Base-by-base conservation (phyloP, 2,329 filamentous ascomycete genomes). In the Chaetomium strumarium region DNA sequence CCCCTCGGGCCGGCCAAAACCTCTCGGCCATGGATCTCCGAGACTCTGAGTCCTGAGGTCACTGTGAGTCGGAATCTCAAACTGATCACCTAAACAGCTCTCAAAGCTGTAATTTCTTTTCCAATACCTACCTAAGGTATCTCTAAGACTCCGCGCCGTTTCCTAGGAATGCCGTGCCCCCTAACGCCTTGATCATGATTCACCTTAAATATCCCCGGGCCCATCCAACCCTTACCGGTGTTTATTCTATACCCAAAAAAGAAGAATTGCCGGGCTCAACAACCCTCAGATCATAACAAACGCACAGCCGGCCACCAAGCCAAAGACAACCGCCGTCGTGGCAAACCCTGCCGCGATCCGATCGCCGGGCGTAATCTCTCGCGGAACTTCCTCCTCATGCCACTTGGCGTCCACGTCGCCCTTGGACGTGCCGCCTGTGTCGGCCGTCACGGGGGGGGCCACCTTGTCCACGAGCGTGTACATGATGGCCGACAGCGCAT, bases 401-500 rank as follows among this genome's bases (percentile, higher is more conserved):
- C 41, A 49, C 52, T 78, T 77, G 12, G 75, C 79, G 11, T 68
- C 68, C 5, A 72, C 66, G 52, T 83, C 60, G 10, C 79, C 79
- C 48, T 69, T 63, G 2, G 77, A 81, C 1, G 78, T 85, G 47
- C 84, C 85, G 33, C 84, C 84, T 1, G 75, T 78, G 3, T 70
- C 64, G 0, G 72, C 71, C 0, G 81, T 83, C 13, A 77, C 70
- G 0, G 81, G 77, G 1, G 67, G 67, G 2, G 60, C 62, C 16
- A 57, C 60, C n/a, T 67, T 64, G 39, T 71, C 66, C 38, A 81
- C 68, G 11, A 86, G 70, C 40, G 76, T 79, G 52, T 82, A 83
- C 66, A 81, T 81, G 58, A 88, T 70, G 12, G 84, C 77, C 24
- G 79, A 76, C 24, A 87, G 71, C 0, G 81, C 83, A 60, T 79